Evolutionary conservation across 345 rosid genomes (phyloP).

Genomic region (Eucalyptus microcorys): DNA sequence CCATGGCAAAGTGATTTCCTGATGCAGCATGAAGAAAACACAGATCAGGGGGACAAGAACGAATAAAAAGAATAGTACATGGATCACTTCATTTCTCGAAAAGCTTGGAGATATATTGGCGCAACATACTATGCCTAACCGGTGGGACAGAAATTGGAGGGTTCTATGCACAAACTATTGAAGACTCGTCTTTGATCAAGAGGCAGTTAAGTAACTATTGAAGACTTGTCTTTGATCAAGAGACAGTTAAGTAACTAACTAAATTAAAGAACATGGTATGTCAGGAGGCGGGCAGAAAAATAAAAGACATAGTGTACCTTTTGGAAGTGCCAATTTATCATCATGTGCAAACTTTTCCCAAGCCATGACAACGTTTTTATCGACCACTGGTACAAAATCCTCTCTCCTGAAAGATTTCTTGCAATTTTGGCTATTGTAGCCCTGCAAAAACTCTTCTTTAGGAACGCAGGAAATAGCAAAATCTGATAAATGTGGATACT

Average conservation of each 20-base stretch:
- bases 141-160: background rate
- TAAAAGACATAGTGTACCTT: slow-evolving; percentile 15
- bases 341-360: slow-evolving; percentile 26
- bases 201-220: background rate
- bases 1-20: slow-evolving; percentile 19
- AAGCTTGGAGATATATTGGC: background rate
- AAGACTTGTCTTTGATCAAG: background rate
- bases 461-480: background rate
- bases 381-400: slow-evolving; percentile 12
- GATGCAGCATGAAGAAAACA: background rate
- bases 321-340: slow-evolving; percentile 12
- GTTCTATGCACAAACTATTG: background rate
- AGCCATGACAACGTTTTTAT: slow-evolving; percentile 18
- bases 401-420: slow-evolving; percentile 14
- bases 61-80: background rate
- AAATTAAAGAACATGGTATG: background rate
- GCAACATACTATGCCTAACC: background rate
- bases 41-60: background rate
- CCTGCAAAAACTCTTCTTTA: background rate
- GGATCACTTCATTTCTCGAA: background rate
- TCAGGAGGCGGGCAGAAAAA: background rate
- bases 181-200: background rate
- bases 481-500: background rate
- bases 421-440: background rate
- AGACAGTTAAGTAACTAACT: background rate